Evolutionary conservation across 345 rosid genomes (phyloP), one percentile per base, ranked within the genome.

Genomic region (Melaleuca quinquenervia): DNA sequence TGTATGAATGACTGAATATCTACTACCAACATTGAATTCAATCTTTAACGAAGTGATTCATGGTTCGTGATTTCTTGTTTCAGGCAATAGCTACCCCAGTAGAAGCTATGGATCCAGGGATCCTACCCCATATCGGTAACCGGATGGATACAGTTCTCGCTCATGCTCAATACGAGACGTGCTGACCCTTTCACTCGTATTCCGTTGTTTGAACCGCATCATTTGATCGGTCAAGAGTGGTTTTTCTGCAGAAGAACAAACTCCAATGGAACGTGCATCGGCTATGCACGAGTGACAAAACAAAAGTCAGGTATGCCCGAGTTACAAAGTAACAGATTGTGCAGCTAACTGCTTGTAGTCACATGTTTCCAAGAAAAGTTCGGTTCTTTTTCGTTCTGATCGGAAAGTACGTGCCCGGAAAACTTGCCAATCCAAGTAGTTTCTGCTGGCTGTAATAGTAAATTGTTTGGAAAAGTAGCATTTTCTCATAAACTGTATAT

Each of bases 381-480:
- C 6, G 3, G 78, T 70, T 70, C 78, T 70, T 70, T 32, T 32
- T 18, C 7, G 13, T 32, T 8, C 18, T 12, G 0, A 32, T 9
- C 2, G 24, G 44, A 20, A 18, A 32, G 26, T 21, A 54, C 10
- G 20, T 54, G 58, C 58, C 10, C 4, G 48, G 48, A 70, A 18
- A 70, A 3, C 78, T 32, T 32, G 45, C 32, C 5, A 36, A 64
- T 32, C 1, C 45, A 36, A 70, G 45, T 32, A 70, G 78, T 70
- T 70, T 32, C 7, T 18, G 0, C 45, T 3, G 45, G 32, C 45
- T 32, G 78, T 21, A 64, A 45, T 16, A 10, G 7, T 16, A 8
- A 41, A 8, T 16, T 64, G 44, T 32, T 32, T 0, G 0, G 45
- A 16, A 15, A 60, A n/a, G 70, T 12, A 12, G 36, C 70, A 0